A percentile compares a stretch with the other conserved stretches of the same genome.
Evolutionary conservation across 495 filamentous ascomycete genomes (phyloP).

Genomic region (Penicillium odoratum): DNA sequence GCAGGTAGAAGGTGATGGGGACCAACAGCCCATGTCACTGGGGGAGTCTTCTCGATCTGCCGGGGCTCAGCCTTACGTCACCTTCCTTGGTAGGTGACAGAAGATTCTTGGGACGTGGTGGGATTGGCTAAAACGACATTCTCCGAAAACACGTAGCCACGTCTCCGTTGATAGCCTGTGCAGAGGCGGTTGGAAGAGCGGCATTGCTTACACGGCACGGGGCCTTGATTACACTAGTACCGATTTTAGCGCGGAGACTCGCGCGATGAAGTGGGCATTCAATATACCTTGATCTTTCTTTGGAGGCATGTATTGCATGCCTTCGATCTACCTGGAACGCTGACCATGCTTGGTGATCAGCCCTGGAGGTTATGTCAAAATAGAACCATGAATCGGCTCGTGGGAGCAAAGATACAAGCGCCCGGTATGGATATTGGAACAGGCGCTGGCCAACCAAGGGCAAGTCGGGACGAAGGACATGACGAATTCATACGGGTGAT

Average conservation of each 20-base stretch:
- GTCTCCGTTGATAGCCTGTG: conserved; percentile 1
- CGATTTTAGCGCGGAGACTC: not conserved
- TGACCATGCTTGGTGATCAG: not conserved
- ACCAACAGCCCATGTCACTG: not conserved
- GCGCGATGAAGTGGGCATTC: not conserved
- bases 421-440: not conserved
- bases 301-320: conserved; percentile 5
- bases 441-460: not conserved
- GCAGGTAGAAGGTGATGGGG: not conserved
- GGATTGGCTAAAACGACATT: not conserved
- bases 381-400: not conserved
- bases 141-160: not conserved
- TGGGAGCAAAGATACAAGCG: not conserved
- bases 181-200: not conserved
- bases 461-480: not conserved
- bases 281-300: conserved; percentile 3
- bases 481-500: not conserved
- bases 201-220: conserved; percentile 2
- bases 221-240: conserved; percentile 3
- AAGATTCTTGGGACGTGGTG: not conserved
- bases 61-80: conserved; percentile 1
- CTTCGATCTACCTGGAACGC: conserved; percentile 6
- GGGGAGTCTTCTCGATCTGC: not conserved
- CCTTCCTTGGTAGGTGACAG: conserved; percentile 1
- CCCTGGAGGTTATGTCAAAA: not conserved